These are phyloP conservation scores for Chytriomyces sp. DNA, from an alignment of 192 early-diverging fungal genomes.

Conservation along the genomic window DNA sequence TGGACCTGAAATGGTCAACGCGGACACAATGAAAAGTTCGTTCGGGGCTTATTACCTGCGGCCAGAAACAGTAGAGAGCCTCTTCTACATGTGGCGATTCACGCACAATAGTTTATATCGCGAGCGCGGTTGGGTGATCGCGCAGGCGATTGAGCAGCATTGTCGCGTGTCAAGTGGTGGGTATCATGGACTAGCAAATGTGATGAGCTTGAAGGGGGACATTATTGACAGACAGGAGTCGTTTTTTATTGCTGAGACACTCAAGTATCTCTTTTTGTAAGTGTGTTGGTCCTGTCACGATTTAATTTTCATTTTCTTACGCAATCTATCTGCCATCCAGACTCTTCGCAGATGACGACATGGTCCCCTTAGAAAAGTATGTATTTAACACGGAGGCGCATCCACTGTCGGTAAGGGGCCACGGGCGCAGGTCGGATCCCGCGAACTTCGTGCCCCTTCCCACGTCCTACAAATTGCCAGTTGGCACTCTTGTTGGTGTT, in stretches of 20 bases:
- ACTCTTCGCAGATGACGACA: constrained; percentile 32
- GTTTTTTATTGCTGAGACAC: constrained; percentile 93
- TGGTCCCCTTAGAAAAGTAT: constrained; percentile 64
- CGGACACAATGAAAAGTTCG: background rate
- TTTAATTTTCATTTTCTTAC: too few species aligned
- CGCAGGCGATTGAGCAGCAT: constrained; percentile 14
- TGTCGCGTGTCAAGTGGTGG: constrained; percentile 1
- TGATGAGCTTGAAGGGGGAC: background rate
- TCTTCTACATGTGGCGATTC: constrained; percentile 59
- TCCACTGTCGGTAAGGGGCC: constrained; percentile 44
- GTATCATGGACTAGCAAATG: constrained; percentile 19
- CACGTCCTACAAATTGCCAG: background rate
- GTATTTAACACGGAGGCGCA: constrained; percentile 85
- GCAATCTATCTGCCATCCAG: too few species aligned
- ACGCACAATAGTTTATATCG: constrained; percentile 54
- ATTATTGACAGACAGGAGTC: constrained; percentile 38
- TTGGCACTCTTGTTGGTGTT: background rate
- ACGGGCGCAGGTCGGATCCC: constrained; percentile 28
- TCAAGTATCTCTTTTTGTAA: constrained; percentile 90
- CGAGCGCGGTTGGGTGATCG: constrained; percentile 46
- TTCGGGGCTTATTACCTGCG: background rate
- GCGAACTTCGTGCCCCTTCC: constrained; percentile 1
- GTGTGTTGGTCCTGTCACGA: too few species aligned
- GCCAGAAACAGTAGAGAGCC: constrained; percentile 51
- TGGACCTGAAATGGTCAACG: constrained; percentile 20